Conservation (phyloP, 495 filamentous ascomycete species). For the Aspergillus panamensis region DNA sequence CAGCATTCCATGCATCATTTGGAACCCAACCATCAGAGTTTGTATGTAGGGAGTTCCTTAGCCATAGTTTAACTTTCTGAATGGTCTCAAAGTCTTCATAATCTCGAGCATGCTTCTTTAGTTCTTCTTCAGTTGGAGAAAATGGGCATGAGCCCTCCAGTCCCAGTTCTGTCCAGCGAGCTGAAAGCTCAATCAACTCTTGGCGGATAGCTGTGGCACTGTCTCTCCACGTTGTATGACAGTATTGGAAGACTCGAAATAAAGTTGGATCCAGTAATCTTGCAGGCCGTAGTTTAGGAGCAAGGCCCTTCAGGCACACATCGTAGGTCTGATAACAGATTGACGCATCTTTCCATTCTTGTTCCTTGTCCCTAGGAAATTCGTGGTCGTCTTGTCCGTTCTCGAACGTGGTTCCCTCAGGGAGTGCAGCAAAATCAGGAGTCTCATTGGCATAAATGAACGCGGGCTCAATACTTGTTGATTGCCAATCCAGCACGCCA, state of each 20-base stretch:
- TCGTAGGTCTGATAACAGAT: constrained; percentile 39
- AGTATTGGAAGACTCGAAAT: constrained; percentile 41
- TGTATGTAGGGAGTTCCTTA: background rate
- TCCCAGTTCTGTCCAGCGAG: constrained; percentile 34
- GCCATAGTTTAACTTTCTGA: background rate
- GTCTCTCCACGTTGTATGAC: constrained; percentile 41
- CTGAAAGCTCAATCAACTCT: constrained; percentile 37
- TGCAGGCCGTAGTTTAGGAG: constrained; percentile 33
- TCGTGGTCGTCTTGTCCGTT: no score
- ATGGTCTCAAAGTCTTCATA: background rate
- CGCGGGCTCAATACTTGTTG: constrained; percentile 36
- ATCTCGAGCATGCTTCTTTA: background rate
- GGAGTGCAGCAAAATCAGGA: constrained; percentile 35
- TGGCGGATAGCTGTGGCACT: constrained; percentile 35
- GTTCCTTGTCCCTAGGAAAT: no score
- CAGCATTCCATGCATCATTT: background rate
- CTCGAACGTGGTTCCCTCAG: no score
- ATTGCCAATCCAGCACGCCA: constrained; percentile 43
- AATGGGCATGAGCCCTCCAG: constrained; percentile 10
- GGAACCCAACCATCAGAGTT: background rate
- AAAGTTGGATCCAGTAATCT: constrained; percentile 36
- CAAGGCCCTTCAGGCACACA: constrained; percentile 32
- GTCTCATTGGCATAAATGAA: constrained; percentile 37
- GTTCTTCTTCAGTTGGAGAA: background rate
- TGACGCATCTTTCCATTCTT: constrained; percentile 24